These are phyloP conservation scores for Vaccinium macrocarpon DNA, from an alignment of 148 eudicot genomes.

Conservation along the genomic window DNA sequence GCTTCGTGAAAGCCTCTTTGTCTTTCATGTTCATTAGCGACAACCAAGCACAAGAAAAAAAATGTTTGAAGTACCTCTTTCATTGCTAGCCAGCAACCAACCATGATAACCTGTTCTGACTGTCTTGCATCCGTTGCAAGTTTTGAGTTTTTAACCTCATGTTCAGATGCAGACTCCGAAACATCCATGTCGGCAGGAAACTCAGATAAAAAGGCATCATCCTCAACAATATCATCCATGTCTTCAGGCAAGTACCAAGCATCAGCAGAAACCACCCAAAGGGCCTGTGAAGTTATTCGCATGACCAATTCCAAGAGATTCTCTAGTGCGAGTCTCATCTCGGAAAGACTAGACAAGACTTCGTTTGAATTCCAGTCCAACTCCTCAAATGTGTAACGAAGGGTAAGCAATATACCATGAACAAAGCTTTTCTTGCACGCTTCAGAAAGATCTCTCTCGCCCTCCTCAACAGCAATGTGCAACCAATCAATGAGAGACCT, in stretches of 20 bases:
- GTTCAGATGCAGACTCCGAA: conserved; percentile 25
- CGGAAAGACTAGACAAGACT: conserved; percentile 39
- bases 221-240: conserved; percentile 72
- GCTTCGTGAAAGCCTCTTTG: neutral
- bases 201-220: conserved; percentile 55
- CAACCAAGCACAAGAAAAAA: neutral
- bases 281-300: conserved; percentile 88
- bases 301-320: conserved; percentile 75
- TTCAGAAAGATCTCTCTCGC: conserved; percentile 83
- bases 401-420: conserved; percentile 87
- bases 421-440: conserved; percentile 92
- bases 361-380: conserved; percentile 78
- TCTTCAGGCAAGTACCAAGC: conserved; percentile 87
- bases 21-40: neutral
- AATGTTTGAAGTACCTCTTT: conserved; percentile 67
- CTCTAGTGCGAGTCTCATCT: conserved; percentile 59
- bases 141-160: conserved; percentile 36
- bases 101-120: conserved; percentile 92
- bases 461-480: conserved; percentile 60
- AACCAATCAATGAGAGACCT: conserved; percentile 87
- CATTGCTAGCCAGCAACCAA: conserved; percentile 99
- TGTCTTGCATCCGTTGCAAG: conserved; percentile 40
- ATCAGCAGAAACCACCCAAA: conserved; percentile 93
- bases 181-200: conserved; percentile 34
- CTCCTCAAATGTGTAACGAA: conserved; percentile 94